Evolutionary conservation across 106 monocot genomes (phyloP).

Genomic region (Phalaenopsis equestris): DNA sequence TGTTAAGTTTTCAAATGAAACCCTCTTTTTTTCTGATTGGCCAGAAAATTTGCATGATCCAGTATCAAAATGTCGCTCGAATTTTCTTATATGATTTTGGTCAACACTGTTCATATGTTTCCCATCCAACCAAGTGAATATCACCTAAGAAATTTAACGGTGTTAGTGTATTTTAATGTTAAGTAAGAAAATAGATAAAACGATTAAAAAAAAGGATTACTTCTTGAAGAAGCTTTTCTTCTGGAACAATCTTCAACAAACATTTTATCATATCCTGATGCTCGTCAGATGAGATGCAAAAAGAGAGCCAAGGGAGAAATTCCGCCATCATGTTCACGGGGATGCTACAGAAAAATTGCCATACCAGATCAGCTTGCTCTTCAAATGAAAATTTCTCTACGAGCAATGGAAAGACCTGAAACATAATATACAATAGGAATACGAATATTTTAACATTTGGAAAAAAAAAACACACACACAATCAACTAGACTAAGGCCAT

Average conservation of each 20-base stretch:
- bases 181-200: neutral
- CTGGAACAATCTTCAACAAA: constrained; percentile 75
- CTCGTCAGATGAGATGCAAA: constrained; percentile 78
- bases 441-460: neutral
- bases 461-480: neutral
- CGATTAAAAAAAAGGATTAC: constrained; percentile 17
- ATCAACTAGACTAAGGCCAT: neutral
- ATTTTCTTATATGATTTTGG: neutral
- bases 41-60: constrained; percentile 5
- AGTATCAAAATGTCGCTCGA: constrained; percentile 8
- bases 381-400: constrained; percentile 86
- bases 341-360: constrained; percentile 97
- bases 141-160: constrained; percentile 1
- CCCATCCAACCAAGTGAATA: constrained; percentile 88
- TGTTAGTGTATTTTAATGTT: neutral
- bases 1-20: constrained; percentile 25
- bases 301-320: constrained; percentile 89
- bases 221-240: constrained; percentile 88
- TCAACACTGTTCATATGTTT: constrained; percentile 15
- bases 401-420: constrained; percentile 93
- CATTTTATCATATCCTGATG: constrained; percentile 72
- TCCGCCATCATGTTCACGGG: constrained; percentile 93
- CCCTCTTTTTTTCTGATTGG: constrained; percentile 16
- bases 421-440: neutral
- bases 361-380: constrained; percentile 90